phyloP scores from a whole-genome alignment of 768 basidiomycete species.

The Baorangia bicolor region DNA sequence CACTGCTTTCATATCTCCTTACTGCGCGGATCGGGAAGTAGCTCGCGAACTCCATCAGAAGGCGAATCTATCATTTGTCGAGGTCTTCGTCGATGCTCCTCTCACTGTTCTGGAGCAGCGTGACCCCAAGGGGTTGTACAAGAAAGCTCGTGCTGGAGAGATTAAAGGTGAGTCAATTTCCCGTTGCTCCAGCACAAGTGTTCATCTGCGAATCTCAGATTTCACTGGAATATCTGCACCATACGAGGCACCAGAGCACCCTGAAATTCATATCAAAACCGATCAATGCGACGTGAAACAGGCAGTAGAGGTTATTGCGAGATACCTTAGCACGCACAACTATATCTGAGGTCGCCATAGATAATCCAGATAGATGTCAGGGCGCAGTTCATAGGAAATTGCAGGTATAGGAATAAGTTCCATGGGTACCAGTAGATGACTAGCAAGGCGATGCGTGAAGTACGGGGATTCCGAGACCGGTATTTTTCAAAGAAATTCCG shows the following conservation, averaged over 20 bases:
- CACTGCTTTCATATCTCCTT: constrained; percentile 99
- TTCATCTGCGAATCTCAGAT: constrained; percentile 49
- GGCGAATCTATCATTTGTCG: constrained; percentile 77
- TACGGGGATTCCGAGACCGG: background rate
- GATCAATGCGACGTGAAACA: constrained; percentile 74
- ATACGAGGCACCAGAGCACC: constrained; percentile 81
- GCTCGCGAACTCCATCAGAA: constrained; percentile 82
- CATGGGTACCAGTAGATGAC: constrained; percentile 17
- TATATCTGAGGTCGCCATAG: constrained; percentile 43
- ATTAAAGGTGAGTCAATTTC: constrained; percentile 71
- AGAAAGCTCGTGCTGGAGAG: constrained; percentile 91
- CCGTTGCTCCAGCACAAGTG: background rate
- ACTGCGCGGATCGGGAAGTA: constrained; percentile 77
- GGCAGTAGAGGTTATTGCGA: constrained; percentile 74
- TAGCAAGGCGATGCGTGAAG: constrained; percentile 12
- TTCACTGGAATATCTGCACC: constrained; percentile 98
- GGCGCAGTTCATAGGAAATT: constrained; percentile 12
- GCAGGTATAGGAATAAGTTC: constrained; percentile 10
- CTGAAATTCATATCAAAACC: constrained; percentile 93
- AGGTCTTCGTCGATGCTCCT: constrained; percentile 94
- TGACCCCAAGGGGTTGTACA: constrained; percentile 97
- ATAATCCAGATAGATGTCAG: constrained; percentile 17
- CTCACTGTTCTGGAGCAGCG: constrained; percentile 83
- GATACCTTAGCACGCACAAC: constrained; percentile 71
- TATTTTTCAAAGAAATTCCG: constrained; percentile 22